A percentile compares a stretch with the other conserved stretches of the same genome.
phyloP scores from a whole-genome alignment of 2,329 filamentous ascomycete genomes.

The Decorospora gaudefroyi region DNA sequence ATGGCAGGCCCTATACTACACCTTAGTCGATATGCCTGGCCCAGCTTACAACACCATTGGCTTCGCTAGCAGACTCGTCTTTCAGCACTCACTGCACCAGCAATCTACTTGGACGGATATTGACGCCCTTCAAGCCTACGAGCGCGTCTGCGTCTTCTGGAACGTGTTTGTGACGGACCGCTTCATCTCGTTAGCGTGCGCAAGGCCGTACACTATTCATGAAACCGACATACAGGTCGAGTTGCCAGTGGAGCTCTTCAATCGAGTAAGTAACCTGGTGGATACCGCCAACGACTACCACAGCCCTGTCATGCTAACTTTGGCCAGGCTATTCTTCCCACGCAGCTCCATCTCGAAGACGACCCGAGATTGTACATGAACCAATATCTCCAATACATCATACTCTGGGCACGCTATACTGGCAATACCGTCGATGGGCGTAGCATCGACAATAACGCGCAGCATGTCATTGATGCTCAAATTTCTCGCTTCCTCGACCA shows the following conservation, averaged over 20 bases:
- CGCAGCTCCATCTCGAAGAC: conserved; percentile 10
- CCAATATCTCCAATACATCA: conserved; percentile 29
- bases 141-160: conserved; percentile 39
- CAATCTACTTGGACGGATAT: conserved; percentile 27
- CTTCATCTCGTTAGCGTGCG: conserved; percentile 38
- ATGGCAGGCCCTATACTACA: conserved; percentile 36
- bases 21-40: conserved; percentile 32
- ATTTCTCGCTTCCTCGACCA: conserved; percentile 14
- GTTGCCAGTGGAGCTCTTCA: conserved; percentile 21
- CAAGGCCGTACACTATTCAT: conserved; percentile 37
- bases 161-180: conserved; percentile 34
- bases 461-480: conserved; percentile 14
- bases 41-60: conserved; percentile 40
- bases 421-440: conserved; percentile 31
- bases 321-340: conserved; percentile 18
- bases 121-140: conserved; percentile 23
- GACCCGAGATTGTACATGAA: conserved; percentile 25
- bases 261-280: conserved; percentile 21
- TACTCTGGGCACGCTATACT: conserved; percentile 33
- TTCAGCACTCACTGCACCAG: conserved; percentile 38
- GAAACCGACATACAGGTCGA: conserved; percentile 37
- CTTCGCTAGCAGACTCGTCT: conserved; percentile 32
- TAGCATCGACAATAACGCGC: conserved; percentile 14
- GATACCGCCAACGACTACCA: no score
- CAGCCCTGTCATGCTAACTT: not conserved